A percentile compares a stretch with the other conserved stretches of the same genome.
phyloP scores from a whole-genome alignment of 257 asterid genomes.

The Hygrophila difformis region DNA sequence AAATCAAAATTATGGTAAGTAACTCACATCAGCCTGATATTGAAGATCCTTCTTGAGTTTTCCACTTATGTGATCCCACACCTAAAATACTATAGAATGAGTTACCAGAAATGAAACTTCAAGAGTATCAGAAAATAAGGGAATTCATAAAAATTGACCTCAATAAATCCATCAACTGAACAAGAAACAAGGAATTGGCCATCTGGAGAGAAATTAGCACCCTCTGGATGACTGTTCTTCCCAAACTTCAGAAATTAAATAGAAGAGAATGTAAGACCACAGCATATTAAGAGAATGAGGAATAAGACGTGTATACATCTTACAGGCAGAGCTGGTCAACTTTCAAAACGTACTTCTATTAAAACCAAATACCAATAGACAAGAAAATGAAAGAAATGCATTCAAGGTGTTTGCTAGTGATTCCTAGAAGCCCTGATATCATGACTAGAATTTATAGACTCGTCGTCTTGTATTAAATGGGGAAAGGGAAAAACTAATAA shows the following conservation, averaged over 20 bases:
- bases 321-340: too few species aligned
- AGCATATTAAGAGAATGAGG: not conserved
- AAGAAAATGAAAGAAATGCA: too few species aligned
- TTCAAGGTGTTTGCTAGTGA: too few species aligned
- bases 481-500: too few species aligned
- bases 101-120: constrained; percentile 6
- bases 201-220: constrained; percentile 89
- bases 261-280: constrained; percentile 3
- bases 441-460: too few species aligned
- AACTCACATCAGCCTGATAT: constrained; percentile 95
- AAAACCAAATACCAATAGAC: too few species aligned
- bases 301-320: too few species aligned
- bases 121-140: constrained; percentile 1
- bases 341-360: too few species aligned
- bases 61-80: constrained; percentile 96
- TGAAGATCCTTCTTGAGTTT: constrained; percentile 96
- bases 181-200: constrained; percentile 97
- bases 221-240: constrained; percentile 87
- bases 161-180: constrained; percentile 92
- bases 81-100: constrained; percentile 40
- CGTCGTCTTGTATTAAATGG: too few species aligned
- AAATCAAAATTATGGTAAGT: not conserved
- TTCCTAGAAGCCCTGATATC: too few species aligned
- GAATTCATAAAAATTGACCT: constrained; percentile 28
- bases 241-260: constrained; percentile 64